phyloP scores from a whole-genome alignment of 2,329 filamentous ascomycete species.

The Colletotrichum sansevieriae region DNA sequence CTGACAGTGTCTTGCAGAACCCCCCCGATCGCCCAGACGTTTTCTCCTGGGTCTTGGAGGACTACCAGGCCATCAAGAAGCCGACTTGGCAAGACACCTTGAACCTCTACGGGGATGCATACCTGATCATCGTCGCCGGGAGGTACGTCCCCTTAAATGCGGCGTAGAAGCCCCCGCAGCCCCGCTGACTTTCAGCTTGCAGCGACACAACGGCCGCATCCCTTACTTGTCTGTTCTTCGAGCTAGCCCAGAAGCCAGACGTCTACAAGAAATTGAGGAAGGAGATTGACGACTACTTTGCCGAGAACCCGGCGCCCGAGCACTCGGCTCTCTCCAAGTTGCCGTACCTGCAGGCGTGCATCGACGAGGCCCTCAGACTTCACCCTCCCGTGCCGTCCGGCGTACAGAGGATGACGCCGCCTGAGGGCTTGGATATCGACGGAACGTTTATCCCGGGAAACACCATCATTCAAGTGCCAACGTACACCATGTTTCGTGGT shows the following conservation, averaged over 20 bases:
- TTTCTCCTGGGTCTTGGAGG: conserved; percentile 50
- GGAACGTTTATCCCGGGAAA: conserved; percentile 52
- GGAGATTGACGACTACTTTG: conserved; percentile 43
- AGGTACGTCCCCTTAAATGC: conserved; percentile 43
- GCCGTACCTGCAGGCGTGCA: conserved; percentile 51
- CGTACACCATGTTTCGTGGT: conserved; percentile 45
- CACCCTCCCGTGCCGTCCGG: conserved; percentile 54
- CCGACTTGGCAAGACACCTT: conserved; percentile 44
- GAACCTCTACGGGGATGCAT: conserved; percentile 47
- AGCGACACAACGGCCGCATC: conserved; percentile 43
- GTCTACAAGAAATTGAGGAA: conserved; percentile 18
- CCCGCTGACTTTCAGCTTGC: not conserved
- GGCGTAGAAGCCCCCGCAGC: not conserved
- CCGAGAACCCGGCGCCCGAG: conserved; percentile 36
- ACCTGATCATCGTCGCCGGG: conserved; percentile 50
- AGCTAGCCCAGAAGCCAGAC: conserved; percentile 35
- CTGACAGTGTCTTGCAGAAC: conserved; percentile 17
- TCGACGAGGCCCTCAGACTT: conserved; percentile 57
- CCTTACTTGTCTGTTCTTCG: conserved; percentile 41
- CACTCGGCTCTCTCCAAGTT: conserved; percentile 44
- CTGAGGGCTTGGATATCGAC: conserved; percentile 52
- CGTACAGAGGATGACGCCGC: conserved; percentile 52
- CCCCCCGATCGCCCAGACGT: conserved; percentile 47
- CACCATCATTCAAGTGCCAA: conserved; percentile 50
- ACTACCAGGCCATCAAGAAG: conserved; percentile 43